A percentile compares a stretch with the other conserved stretches of the same genome.
Conservation (phyloP, 1,284 basidiomycete genomes). For the Phellinidium pouzarii region DNA sequence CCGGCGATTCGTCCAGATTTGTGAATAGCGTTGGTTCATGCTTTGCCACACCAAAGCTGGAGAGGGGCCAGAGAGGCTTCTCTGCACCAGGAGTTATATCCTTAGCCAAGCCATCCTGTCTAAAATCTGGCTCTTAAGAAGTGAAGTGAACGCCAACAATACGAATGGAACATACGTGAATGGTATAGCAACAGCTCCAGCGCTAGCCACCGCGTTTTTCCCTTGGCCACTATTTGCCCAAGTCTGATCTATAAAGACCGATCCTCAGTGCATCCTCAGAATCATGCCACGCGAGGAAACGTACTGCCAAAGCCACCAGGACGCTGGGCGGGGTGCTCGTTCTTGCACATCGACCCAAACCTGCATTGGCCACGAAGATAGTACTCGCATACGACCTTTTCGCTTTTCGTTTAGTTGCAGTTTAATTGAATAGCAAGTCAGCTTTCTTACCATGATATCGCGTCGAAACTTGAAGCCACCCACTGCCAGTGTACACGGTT, state of each 20-base stretch:
- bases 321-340: slow-evolving; percentile 51
- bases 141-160: neutral
- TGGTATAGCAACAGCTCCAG: slow-evolving; percentile 24
- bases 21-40: slow-evolving; percentile 63
- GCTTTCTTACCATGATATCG: neutral
- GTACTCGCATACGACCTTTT: slow-evolving; percentile 48
- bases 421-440: neutral
- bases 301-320: slow-evolving; percentile 32
- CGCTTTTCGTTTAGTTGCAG: neutral
- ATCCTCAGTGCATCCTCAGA: slow-evolving; percentile 27
- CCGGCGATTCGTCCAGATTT: slow-evolving; percentile 69
- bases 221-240: slow-evolving; percentile 32
- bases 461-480: no score
- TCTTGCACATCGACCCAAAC: slow-evolving; percentile 62
- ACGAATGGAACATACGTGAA: slow-evolving; percentile 36
- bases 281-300: slow-evolving; percentile 26
- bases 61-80: slow-evolving; percentile 77
- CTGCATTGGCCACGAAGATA: slow-evolving; percentile 62
- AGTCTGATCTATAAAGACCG: slow-evolving; percentile 32
- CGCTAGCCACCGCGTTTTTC: slow-evolving; percentile 11
- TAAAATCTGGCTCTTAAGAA: slow-evolving; percentile 26
- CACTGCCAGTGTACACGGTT: no score
- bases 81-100: slow-evolving; percentile 59
- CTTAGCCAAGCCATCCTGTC: slow-evolving; percentile 49
- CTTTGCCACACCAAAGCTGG: slow-evolving; percentile 76